Evolutionary conservation across 495 filamentous ascomycete genomes (phyloP).

Genomic region (Cairneyella variabilis): DNA sequence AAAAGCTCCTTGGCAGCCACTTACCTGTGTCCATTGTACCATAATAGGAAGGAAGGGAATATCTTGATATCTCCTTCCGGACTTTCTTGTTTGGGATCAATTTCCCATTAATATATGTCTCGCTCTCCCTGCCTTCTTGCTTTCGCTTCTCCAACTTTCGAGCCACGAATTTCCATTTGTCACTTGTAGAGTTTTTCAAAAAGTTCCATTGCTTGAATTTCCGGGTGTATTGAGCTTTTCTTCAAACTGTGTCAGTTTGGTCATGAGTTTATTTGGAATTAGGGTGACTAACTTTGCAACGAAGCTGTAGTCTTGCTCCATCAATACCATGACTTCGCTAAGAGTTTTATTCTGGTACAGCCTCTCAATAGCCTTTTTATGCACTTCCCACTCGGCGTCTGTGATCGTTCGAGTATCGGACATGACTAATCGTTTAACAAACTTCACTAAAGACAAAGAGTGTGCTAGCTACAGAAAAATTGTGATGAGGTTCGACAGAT

Average conservation of each 20-base stretch:
- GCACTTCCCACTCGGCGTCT: background rate
- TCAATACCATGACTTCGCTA: background rate
- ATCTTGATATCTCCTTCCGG: conserved; percentile 16
- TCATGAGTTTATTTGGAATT: background rate
- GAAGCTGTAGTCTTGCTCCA: conserved; percentile 1
- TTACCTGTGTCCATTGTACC: conserved; percentile 1
- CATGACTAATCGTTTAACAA: background rate
- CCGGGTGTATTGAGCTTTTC: conserved; percentile 15
- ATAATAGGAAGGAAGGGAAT: conserved; percentile 4
- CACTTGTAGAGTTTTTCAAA: conserved; percentile 8
- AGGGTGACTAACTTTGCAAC: background rate
- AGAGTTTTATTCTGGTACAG: background rate
- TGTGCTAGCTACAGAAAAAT: background rate
- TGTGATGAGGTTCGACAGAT: background rate
- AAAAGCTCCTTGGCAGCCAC: background rate
- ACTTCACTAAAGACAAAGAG: background rate
- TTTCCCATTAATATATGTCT: conserved; percentile 13
- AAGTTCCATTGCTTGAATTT: conserved; percentile 15
- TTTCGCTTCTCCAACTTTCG: conserved; percentile 10
- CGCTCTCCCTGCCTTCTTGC: conserved; percentile 14
- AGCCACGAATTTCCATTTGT: conserved; percentile 11
- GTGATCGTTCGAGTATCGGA: background rate
- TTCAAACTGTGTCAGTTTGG: background rate
- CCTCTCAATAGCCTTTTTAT: background rate
- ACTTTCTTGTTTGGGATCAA: conserved; percentile 16